These are phyloP conservation scores for Ceratobasidium sp. DNA, from an alignment of 1,284 basidiomycete genomes.

Conservation along the genomic window DNA sequence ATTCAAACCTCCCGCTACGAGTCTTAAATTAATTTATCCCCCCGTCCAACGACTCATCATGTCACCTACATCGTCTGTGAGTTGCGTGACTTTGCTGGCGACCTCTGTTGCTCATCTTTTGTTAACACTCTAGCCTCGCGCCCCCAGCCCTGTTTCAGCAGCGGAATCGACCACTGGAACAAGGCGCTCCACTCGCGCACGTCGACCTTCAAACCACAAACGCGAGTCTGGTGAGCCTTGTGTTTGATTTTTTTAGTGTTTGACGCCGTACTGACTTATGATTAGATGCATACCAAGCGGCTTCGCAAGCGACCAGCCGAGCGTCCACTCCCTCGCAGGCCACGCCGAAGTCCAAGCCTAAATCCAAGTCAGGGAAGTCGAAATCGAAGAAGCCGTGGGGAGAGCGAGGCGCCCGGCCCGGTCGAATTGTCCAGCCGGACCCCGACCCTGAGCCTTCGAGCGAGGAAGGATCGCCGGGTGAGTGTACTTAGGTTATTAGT, in stretches of 20 bases:
- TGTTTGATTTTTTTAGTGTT: background rate
- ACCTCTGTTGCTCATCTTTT: too few relatives aligned
- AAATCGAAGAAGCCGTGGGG: background rate
- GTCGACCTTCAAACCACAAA: slow-evolving; percentile 7
- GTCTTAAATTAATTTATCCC: too few relatives aligned
- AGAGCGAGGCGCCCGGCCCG: background rate
- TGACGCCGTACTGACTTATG: background rate
- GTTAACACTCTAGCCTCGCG: too few relatives aligned
- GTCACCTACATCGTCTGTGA: too few relatives aligned
- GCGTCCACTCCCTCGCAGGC: background rate
- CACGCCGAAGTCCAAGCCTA: background rate
- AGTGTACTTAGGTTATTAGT: too few relatives aligned
- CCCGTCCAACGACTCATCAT: too few relatives aligned
- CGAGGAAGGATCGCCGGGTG: slow-evolving; percentile 1
- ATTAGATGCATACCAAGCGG: slow-evolving; percentile 24
- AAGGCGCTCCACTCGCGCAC: background rate
- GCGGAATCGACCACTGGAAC: background rate
- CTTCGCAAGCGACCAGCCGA: slow-evolving; percentile 11
- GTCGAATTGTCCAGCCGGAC: slow-evolving; percentile 5
- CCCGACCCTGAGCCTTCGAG: background rate
- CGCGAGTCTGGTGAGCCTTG: slow-evolving; percentile 18
- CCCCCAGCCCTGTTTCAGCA: background rate
- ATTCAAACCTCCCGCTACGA: too few relatives aligned
- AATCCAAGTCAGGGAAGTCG: too few relatives aligned
- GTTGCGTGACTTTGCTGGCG: too few relatives aligned